phyloP scores from a whole-genome alignment of 192 early-diverging fungal genomes.

The Backusella australiensis region DNA sequence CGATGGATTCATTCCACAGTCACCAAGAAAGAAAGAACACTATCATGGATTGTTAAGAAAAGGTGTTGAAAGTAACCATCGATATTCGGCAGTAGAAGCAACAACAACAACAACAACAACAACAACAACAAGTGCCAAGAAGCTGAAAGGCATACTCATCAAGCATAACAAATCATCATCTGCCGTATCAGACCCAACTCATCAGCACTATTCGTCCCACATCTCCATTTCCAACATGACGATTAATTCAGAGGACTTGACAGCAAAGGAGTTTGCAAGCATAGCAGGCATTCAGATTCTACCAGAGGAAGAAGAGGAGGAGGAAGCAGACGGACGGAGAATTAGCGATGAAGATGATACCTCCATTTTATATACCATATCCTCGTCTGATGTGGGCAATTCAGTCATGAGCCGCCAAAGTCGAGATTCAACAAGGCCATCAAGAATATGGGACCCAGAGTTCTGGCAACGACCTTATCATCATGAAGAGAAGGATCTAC shows the following conservation, averaged over 20 bases:
- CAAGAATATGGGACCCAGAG: neutral
- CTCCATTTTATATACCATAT: neutral
- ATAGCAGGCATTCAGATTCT: constrained; percentile 26
- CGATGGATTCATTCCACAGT: neutral
- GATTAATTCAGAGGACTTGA: constrained; percentile 24
- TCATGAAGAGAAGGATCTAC: neutral
- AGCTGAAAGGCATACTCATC: neutral
- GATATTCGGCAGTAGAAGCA: neutral
- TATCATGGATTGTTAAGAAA: neutral
- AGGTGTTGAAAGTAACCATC: neutral
- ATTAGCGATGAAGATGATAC: neutral
- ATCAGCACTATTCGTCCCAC: neutral
- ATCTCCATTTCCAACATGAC: constrained; percentile 15
- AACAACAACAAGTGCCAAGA: neutral
- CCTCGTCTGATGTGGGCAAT: neutral
- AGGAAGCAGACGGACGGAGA: neutral
- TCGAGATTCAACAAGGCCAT: neutral
- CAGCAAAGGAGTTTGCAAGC: constrained; percentile 31
- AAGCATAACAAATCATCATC: neutral
- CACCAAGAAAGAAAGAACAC: neutral
- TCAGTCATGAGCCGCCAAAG: neutral
- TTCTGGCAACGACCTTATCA: neutral
- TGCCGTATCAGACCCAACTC: neutral
- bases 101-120: neutral
- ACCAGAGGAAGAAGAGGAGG: neutral